Evolutionary conservation across 140 eudicot species (phyloP).

Genomic region (Artemisia princeps): DNA sequence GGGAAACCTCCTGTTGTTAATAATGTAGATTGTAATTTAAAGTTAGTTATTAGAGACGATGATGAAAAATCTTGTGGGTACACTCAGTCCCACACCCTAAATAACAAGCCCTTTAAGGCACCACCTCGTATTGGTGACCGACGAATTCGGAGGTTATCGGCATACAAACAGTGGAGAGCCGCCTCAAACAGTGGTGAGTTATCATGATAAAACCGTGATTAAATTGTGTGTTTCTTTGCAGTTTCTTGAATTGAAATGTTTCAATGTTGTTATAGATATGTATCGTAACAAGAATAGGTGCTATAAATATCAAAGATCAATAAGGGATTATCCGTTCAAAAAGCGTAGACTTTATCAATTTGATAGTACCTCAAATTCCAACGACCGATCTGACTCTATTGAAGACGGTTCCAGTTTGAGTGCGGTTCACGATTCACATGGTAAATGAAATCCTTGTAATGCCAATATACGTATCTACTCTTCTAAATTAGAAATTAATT

Average conservation of each 20-base stretch:
- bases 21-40: conserved; percentile 58
- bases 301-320: conserved; percentile 56
- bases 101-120: conserved; percentile 44
- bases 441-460: conserved; percentile 34
- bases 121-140: conserved; percentile 46
- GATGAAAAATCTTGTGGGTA: conserved; percentile 78
- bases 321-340: conserved; percentile 78
- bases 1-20: conserved; percentile 42
- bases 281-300: conserved; percentile 38
- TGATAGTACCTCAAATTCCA: conserved; percentile 37
- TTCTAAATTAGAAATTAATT: background rate
- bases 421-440: conserved; percentile 55
- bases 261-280: conserved; percentile 29
- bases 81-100: conserved; percentile 42
- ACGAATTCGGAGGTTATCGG: conserved; percentile 52
- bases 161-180: conserved; percentile 54
- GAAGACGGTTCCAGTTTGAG: conserved; percentile 37
- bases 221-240: background rate
- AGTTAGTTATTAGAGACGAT: conserved; percentile 82
- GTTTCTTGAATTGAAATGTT: conserved; percentile 16
- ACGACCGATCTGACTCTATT: conserved; percentile 31
- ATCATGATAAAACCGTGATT: background rate
- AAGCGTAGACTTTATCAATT: conserved; percentile 58
- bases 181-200: conserved; percentile 62
- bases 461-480: conserved; percentile 5